A percentile compares a stretch with the other conserved stretches of the same genome.
phyloP scores from a whole-genome alignment of 495 filamentous ascomycete species.

The Gamarada debralockiae region DNA sequence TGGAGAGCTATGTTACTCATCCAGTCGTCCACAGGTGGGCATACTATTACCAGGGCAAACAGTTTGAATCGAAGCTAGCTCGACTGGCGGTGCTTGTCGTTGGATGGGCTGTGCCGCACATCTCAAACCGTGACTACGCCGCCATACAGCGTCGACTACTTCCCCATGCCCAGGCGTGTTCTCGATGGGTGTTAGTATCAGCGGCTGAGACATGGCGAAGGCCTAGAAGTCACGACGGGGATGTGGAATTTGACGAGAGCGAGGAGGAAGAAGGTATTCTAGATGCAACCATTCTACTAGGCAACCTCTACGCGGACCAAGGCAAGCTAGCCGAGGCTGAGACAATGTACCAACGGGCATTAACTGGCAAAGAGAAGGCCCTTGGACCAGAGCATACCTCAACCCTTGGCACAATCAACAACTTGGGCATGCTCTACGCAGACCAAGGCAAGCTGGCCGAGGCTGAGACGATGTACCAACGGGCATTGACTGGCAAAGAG shows the following conservation, averaged over 20 bases:
- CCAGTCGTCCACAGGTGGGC: constrained; percentile 30
- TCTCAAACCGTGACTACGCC: constrained; percentile 11
- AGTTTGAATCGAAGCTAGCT: constrained; percentile 13
- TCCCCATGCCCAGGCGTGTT: constrained; percentile 24
- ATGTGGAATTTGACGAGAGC: not conserved
- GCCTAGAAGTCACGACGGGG: not conserved
- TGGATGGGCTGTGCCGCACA: constrained; percentile 20
- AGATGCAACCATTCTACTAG: constrained; percentile 1
- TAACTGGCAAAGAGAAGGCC: constrained; percentile 22
- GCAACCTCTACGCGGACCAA: not conserved
- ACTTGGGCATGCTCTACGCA: too few species aligned
- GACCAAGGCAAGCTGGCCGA: too few species aligned
- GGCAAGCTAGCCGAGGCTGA: too few species aligned
- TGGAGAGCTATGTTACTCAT: constrained; percentile 26
- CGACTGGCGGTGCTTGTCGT: constrained; percentile 24
- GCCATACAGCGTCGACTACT: constrained; percentile 27
- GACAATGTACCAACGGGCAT: constrained; percentile 29
- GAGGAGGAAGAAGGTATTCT: constrained; percentile 15
- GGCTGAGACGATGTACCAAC: not conserved
- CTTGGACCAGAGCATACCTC: not conserved
- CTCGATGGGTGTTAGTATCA: constrained; percentile 8
- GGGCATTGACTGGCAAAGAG: not conserved
- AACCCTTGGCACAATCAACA: not conserved
- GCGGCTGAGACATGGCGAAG: not conserved
- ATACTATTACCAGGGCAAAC: constrained; percentile 18